phyloP scores from a whole-genome alignment of 164 flowering plant species.

The Piper betle region DNA sequence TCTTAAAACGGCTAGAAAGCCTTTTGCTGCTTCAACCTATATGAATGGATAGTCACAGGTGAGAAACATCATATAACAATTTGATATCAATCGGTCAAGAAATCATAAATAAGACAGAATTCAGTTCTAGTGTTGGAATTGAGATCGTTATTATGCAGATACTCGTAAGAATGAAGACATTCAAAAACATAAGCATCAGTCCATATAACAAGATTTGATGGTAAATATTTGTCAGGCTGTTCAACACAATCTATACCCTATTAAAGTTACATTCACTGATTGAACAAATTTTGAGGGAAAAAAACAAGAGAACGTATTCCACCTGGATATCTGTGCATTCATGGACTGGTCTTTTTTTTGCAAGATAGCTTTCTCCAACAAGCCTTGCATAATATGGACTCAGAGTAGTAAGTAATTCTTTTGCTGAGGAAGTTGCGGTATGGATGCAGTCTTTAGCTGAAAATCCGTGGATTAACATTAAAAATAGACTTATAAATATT shows the following conservation, averaged over 20 bases:
- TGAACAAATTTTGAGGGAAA: too few species aligned
- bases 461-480: slow-evolving; percentile 2
- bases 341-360: slow-evolving; percentile 61
- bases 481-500: slow-evolving; percentile 3
- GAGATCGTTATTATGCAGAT: too few species aligned
- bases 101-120: too few species aligned
- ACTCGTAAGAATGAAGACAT: too few species aligned
- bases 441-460: slow-evolving; percentile 63
- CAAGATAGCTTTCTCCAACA: slow-evolving; percentile 89
- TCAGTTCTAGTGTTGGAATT: too few species aligned
- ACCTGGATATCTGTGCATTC: slow-evolving; percentile 98
- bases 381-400: slow-evolving; percentile 79
- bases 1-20: slow-evolving; percentile 59
- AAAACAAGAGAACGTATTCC: background rate
- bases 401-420: slow-evolving; percentile 50
- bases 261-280: too few species aligned
- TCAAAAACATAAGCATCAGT: too few species aligned
- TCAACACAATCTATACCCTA: too few species aligned
- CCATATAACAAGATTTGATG: too few species aligned
- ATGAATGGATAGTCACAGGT: background rate
- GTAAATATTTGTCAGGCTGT: too few species aligned
- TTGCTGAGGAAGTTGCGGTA: slow-evolving; percentile 85
- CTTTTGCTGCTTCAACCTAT: slow-evolving; percentile 86
- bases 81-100: too few species aligned
- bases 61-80: background rate